Conservation (phyloP, 2,329 filamentous ascomycete genomes). For the Trichoderma aggressivum region DNA sequence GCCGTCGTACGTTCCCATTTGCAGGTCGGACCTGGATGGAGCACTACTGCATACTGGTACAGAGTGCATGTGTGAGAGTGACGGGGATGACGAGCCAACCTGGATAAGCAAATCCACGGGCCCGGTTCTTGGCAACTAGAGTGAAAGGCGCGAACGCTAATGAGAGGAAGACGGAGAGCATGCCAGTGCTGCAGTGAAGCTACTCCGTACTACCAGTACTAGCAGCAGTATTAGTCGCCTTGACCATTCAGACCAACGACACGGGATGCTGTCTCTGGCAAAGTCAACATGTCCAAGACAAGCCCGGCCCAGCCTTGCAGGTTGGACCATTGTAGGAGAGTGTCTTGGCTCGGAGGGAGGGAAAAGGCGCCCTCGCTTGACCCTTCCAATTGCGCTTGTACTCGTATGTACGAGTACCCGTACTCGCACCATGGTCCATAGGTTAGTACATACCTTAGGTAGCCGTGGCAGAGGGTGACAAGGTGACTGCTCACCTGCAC, state of each 20-base stretch:
- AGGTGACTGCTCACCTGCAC: conserved; percentile 16
- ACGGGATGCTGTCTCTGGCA: background rate
- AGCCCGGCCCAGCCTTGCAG: background rate
- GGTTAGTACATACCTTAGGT: no score
- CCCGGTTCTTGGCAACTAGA: conserved; percentile 20
- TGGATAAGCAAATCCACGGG: conserved; percentile 16
- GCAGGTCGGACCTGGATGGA: background rate
- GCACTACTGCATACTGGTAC: conserved; percentile 5
- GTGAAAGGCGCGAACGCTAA: background rate
- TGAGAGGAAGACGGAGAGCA: background rate
- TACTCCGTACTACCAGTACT: background rate
- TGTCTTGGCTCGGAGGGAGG: conserved; percentile 6
- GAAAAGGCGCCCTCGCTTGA: background rate
- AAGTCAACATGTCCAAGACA: background rate
- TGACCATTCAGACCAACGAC: background rate
- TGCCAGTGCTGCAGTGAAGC: background rate
- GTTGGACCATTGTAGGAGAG: background rate
- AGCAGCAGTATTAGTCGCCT: background rate
- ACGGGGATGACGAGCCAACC: conserved; percentile 5
- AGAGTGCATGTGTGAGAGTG: background rate
- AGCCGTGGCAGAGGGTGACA: background rate
- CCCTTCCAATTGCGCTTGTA: background rate
- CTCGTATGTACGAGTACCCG: background rate
- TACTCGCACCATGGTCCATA: background rate
- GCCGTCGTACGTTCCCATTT: background rate